These are phyloP conservation scores for Phlebiopsis gigantea DNA, from an alignment of 768 basidiomycete species.

Conservation along the genomic window DNA sequence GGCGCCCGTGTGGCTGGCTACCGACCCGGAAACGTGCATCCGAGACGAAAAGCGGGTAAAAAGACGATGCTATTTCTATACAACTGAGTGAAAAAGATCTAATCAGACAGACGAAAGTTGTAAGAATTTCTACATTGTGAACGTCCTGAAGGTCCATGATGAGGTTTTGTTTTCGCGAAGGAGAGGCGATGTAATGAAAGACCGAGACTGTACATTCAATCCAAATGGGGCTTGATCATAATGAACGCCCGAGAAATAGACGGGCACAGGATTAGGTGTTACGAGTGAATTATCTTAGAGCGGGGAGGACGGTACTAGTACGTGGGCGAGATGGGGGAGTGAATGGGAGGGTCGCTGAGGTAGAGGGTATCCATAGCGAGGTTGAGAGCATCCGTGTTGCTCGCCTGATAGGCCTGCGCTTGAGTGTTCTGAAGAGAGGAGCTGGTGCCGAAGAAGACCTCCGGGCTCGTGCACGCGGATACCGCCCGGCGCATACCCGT, in stretches of 20 bases:
- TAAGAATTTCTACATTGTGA: not conserved
- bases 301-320: not conserved
- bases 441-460: constrained; percentile 68
- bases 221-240: not conserved
- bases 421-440: constrained; percentile 32
- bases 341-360: constrained; percentile 17
- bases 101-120: not conserved
- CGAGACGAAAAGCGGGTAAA: not conserved
- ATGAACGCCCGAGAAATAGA: not conserved
- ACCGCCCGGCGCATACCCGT: constrained; percentile 94
- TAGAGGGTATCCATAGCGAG: constrained; percentile 34
- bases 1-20: too few species aligned
- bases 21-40: too few species aligned
- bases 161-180: not conserved
- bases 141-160: constrained; percentile 5
- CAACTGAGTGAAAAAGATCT: not conserved
- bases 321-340: constrained; percentile 8
- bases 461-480: constrained; percentile 89
- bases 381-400: constrained; percentile 31
- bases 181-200: not conserved
- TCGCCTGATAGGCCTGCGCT: constrained; percentile 25
- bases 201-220: not conserved
- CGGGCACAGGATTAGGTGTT: not conserved
- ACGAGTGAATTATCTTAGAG: not conserved
- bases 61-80: not conserved